These are phyloP conservation scores for Fusarium circinatum DNA, from an alignment of 2,329 filamentous ascomycete species.

Conservation along the genomic window DNA sequence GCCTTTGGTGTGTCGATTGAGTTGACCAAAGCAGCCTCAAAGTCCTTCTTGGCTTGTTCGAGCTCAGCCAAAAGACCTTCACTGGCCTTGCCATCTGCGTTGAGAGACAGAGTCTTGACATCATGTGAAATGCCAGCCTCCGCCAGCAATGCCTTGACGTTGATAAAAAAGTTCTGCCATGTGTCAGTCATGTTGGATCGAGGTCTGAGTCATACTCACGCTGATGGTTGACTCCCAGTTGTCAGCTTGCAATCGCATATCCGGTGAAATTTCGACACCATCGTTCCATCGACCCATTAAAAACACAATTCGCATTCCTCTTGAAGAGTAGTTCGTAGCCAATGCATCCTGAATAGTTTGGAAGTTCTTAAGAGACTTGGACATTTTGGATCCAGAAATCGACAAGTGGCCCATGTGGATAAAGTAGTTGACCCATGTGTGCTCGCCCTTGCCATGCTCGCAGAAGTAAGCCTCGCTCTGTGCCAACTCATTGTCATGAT, in stretches of 20 bases:
- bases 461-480: slow-evolving; percentile 89
- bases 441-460: slow-evolving; percentile 59
- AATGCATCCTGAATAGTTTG: slow-evolving; percentile 90
- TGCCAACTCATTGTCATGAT: slow-evolving; percentile 92
- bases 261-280: slow-evolving; percentile 88
- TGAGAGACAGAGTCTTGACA: slow-evolving; percentile 54
- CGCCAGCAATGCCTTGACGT: slow-evolving; percentile 63
- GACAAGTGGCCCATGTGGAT: slow-evolving; percentile 90
- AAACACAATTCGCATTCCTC: slow-evolving; percentile 86
- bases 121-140: slow-evolving; percentile 53
- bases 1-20: slow-evolving; percentile 88
- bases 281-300: slow-evolving; percentile 90
- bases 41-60: slow-evolving; percentile 64
- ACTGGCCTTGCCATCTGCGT: slow-evolving; percentile 44
- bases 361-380: slow-evolving; percentile 95
- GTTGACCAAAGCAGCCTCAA: slow-evolving; percentile 73
- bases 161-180: slow-evolving; percentile 66
- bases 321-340: slow-evolving; percentile 74
- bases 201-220: slow-evolving; percentile 50
- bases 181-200: slow-evolving; percentile 26
- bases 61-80: slow-evolving; percentile 54
- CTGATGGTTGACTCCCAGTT: slow-evolving; percentile 85
- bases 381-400: slow-evolving; percentile 95
- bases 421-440: slow-evolving; percentile 95
- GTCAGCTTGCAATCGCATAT: slow-evolving; percentile 78